These are phyloP conservation scores for Lactarius hengduanensis DNA, from an alignment of 768 basidiomycete genomes.

Conservation along the genomic window DNA sequence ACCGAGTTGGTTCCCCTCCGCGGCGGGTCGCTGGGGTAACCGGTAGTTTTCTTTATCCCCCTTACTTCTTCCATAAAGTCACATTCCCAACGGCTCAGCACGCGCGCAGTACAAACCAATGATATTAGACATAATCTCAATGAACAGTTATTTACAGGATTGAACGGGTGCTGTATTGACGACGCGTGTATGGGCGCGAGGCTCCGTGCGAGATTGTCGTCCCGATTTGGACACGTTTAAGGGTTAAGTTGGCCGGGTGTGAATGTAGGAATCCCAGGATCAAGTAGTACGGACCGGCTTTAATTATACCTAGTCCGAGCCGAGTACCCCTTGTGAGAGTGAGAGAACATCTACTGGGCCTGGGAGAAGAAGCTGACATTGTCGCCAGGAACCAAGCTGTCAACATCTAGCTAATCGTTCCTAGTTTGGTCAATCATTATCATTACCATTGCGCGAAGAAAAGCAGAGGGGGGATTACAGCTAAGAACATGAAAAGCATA, in stretches of 20 bases:
- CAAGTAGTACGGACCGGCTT: not conserved
- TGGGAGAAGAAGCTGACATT: not conserved
- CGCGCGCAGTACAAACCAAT: not conserved
- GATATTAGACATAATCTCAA: slow-evolving; percentile 6
- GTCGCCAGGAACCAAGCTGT: not conserved
- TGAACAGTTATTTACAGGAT: slow-evolving; percentile 2
- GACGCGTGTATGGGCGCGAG: not conserved
- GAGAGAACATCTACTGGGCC: not conserved
- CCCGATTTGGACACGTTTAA: slow-evolving; percentile 1
- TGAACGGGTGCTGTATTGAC: not conserved
- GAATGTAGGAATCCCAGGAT: not conserved
- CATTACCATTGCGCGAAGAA: too few relatives aligned
- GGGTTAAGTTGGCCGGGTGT: slow-evolving; percentile 7
- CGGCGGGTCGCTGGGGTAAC: not conserved
- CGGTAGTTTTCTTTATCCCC: not conserved
- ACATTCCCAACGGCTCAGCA: not conserved
- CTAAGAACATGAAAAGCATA: not conserved
- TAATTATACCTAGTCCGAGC: not conserved
- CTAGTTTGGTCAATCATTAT: not conserved
- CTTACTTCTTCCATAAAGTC: not conserved
- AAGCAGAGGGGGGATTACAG: slow-evolving; percentile 31
- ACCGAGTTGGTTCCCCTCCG: not conserved
- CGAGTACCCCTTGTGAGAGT: not conserved
- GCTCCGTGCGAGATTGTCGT: not conserved
- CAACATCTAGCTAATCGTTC: not conserved